These are phyloP conservation scores for Penicillium crystallinum DNA, from an alignment of 495 filamentous ascomycete species.

Conservation along the genomic window DNA sequence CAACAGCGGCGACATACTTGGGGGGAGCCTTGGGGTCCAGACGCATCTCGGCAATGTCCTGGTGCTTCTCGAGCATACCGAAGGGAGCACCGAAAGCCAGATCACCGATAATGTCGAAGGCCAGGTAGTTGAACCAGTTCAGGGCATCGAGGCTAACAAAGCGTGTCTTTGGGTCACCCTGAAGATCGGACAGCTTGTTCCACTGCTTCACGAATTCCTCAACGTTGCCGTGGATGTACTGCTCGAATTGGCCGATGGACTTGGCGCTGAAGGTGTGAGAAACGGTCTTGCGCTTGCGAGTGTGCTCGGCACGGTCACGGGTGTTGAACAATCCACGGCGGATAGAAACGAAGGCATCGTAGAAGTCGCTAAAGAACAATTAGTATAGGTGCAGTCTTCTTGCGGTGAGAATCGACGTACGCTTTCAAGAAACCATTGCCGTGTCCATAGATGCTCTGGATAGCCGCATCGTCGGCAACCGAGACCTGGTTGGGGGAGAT, in stretches of 20 bases:
- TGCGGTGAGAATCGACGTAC: conserved; percentile 30
- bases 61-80: conserved; percentile 48
- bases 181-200: conserved; percentile 50
- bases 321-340: conserved; percentile 87
- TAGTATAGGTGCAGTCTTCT: background rate
- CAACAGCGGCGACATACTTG: conserved; percentile 46
- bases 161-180: conserved; percentile 39
- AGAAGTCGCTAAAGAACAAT: conserved; percentile 58
- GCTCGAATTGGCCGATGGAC: conserved; percentile 78
- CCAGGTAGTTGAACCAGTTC: conserved; percentile 92
- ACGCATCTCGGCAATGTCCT: conserved; percentile 58
- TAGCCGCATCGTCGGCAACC: conserved; percentile 55
- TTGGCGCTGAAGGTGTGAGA: conserved; percentile 85
- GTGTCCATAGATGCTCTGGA: conserved; percentile 55
- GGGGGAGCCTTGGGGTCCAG: conserved; percentile 38
- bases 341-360: conserved; percentile 89
- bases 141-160: conserved; percentile 69
- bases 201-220: conserved; percentile 69
- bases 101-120: conserved; percentile 85
- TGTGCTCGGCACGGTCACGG: conserved; percentile 74
- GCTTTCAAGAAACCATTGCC: conserved; percentile 73
- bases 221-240: conserved; percentile 79
- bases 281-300: conserved; percentile 84
- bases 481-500: conserved; percentile 57
- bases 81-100: conserved; percentile 52